Evolutionary conservation across 768 basidiomycete genomes (phyloP), one percentile per base, ranked within the genome.

Genomic region (Asterophora parasitica): DNA sequence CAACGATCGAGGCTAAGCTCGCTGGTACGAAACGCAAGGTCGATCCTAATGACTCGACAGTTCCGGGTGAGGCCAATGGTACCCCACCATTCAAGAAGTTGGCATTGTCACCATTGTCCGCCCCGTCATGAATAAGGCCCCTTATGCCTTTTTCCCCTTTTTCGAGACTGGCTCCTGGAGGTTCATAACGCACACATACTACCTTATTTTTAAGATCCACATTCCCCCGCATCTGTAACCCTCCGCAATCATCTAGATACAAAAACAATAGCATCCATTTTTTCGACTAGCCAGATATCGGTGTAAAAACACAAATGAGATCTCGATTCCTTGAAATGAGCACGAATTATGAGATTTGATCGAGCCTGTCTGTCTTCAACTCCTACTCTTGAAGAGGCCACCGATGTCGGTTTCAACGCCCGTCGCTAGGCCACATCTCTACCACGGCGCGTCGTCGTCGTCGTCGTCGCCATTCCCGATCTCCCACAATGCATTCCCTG

Each of bases 11-110:
- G 39, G 66, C 75, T 54, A 78, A 76, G 57, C 62, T 73, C 54
- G 66, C 67, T 53, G 80, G 85, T 52, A 73, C 72, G 49, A 91
- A 91, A 66, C 88, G 88, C 76, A 91, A 91, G 78, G 79, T 79
- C 61, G 80, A 77, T 45, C 70, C 73, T 50, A 72, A 72, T 61
- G 72, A 77, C 57, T 58, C 63, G 44, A 63, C 69, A 46, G 38
- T 66, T 55, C 54, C 63, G 56, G 61, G 60, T 57, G 72, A 74
- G 57, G 67, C 58, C 44, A 71, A 70, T 45, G 73, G 72, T 44
- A 82, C 78, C 33, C 86, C 86, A 40, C 84, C 83, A 3, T 59
- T 73, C 58, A 89, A 89, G 71, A 87, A 83, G 63, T 50, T 81
- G 43, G 81, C 83, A 19, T 60, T 86, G 54, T 66, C 71, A 42